Conservation (phyloP, 805 yeast species). For the Starmerella stigmatis region DNA sequence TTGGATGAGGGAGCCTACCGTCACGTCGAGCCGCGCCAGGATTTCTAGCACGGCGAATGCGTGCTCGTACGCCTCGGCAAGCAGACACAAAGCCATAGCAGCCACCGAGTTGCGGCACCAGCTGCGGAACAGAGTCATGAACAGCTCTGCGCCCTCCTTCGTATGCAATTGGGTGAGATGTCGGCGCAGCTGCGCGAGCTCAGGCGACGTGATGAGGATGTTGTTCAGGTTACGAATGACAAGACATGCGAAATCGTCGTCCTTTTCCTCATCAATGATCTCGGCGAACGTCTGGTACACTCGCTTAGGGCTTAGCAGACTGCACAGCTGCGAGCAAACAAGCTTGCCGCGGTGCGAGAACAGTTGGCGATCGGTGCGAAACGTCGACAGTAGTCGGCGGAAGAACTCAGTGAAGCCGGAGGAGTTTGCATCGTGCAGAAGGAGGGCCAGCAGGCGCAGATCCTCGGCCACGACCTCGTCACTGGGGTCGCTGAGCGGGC, state of each 20-base stretch:
- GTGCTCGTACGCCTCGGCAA: constrained; percentile 79
- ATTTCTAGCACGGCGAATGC: constrained; percentile 72
- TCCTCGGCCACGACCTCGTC: constrained; percentile 70
- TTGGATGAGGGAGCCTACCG: constrained; percentile 70
- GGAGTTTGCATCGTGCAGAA: constrained; percentile 61
- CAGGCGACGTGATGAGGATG: constrained; percentile 76
- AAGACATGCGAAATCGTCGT: constrained; percentile 60
- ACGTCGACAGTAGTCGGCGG: constrained; percentile 55
- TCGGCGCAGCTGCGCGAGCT: constrained; percentile 57
- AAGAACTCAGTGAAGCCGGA: constrained; percentile 66
- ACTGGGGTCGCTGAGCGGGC: constrained; percentile 62
- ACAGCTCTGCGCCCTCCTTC: constrained; percentile 54
- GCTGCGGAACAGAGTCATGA: constrained; percentile 66
- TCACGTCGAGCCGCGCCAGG: constrained; percentile 73
- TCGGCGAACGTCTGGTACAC: constrained; percentile 72
- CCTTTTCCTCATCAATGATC: constrained; percentile 40
- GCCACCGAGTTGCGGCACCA: constrained; percentile 93
- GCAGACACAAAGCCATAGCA: constrained; percentile 68
- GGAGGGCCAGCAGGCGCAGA: constrained; percentile 58
- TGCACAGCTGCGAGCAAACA: constrained; percentile 73
- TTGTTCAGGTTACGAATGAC: constrained; percentile 82
- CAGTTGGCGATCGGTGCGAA: constrained; percentile 57
- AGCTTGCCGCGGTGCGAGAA: constrained; percentile 69
- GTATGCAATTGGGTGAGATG: constrained; percentile 53
- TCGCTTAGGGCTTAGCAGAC: constrained; percentile 68